These are phyloP conservation scores for Sambucus nigra DNA, from an alignment of 129 eudicot genomes.

Conservation along the genomic window DNA sequence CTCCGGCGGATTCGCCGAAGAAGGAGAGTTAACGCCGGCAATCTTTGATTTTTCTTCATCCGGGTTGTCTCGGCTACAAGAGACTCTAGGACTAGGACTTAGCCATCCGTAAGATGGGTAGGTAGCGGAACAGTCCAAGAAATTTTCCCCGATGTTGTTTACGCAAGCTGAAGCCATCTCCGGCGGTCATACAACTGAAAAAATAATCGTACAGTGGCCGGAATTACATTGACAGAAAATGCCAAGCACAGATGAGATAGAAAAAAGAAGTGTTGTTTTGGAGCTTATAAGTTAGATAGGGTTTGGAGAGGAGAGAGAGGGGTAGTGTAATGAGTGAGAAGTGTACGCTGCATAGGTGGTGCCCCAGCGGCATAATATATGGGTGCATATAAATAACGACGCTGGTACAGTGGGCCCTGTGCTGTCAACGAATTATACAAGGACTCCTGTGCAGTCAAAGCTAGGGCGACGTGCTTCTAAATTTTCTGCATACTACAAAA, in stretches of 20 bases:
- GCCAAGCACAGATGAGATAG: conserved; percentile 1
- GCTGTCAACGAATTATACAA: not conserved
- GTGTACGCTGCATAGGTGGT: too few relatives aligned
- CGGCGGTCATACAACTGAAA: conserved; percentile 21
- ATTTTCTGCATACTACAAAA: not conserved
- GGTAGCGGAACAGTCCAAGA: conserved; percentile 36
- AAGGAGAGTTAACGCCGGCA: conserved; percentile 6
- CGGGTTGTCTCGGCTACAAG: conserved; percentile 24
- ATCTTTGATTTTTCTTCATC: conserved; percentile 23
- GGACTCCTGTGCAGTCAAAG: conserved; percentile 8
- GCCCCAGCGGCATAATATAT: not conserved
- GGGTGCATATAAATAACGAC: not conserved
- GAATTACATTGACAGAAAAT: not conserved
- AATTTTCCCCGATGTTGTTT: conserved; percentile 44
- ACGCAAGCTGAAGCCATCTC: conserved; percentile 81
- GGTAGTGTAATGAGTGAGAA: not conserved
- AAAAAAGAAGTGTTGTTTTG: not conserved
- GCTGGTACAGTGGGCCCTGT: conserved; percentile 2
- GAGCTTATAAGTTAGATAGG: conserved; percentile 15
- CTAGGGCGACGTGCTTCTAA: not conserved
- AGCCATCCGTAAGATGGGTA: conserved; percentile 46
- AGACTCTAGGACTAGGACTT: conserved; percentile 48
- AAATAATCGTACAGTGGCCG: not conserved
- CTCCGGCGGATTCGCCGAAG: conserved; percentile 19
- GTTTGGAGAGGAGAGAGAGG: not conserved